phyloP scores from a whole-genome alignment of 495 filamentous ascomycete species.

The Friedmanniomyces endolithicus region DNA sequence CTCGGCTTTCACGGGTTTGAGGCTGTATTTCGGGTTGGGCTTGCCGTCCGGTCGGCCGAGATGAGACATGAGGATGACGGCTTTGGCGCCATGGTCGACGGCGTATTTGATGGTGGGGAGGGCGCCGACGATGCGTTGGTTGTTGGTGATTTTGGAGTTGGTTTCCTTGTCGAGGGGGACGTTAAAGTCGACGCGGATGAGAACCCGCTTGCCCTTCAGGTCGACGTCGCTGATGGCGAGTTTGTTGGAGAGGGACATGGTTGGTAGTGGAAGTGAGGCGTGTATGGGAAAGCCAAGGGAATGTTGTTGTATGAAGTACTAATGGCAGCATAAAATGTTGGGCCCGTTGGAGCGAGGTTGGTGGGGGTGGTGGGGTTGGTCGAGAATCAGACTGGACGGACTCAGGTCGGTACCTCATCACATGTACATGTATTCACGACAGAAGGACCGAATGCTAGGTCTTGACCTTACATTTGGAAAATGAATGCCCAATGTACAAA shows the following conservation, averaged over 20 bases:
- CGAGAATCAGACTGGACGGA: too few relatives aligned
- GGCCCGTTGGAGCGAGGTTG: too few relatives aligned
- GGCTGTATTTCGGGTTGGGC: slow-evolving; percentile 78
- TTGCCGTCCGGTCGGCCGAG: slow-evolving; percentile 90
- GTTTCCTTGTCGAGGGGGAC: slow-evolving; percentile 69
- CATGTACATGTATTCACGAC: too few relatives aligned
- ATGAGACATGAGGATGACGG: slow-evolving; percentile 96
- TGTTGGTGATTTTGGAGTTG: slow-evolving; percentile 89
- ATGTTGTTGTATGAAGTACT: too few relatives aligned
- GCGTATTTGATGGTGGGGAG: slow-evolving; percentile 98
- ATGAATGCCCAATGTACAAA: too few relatives aligned
- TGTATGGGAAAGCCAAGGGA: neutral
- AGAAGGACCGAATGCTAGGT: too few relatives aligned
- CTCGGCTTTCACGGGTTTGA: slow-evolving; percentile 83
- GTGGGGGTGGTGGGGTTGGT: too few relatives aligned
- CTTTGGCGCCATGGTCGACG: slow-evolving; percentile 83
- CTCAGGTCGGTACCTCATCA: too few relatives aligned
- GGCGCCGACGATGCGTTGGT: slow-evolving; percentile 94
- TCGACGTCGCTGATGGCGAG: slow-evolving; percentile 91
- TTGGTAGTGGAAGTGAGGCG: neutral
- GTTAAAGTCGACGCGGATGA: slow-evolving; percentile 99
- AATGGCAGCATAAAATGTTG: too few relatives aligned
- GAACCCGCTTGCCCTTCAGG: slow-evolving; percentile 92
- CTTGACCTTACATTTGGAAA: too few relatives aligned
- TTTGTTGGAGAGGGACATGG: slow-evolving; percentile 97